These are phyloP conservation scores for Ceraceosorus bombacis DNA, from an alignment of 1,284 basidiomycete genomes.

Conservation along the genomic window DNA sequence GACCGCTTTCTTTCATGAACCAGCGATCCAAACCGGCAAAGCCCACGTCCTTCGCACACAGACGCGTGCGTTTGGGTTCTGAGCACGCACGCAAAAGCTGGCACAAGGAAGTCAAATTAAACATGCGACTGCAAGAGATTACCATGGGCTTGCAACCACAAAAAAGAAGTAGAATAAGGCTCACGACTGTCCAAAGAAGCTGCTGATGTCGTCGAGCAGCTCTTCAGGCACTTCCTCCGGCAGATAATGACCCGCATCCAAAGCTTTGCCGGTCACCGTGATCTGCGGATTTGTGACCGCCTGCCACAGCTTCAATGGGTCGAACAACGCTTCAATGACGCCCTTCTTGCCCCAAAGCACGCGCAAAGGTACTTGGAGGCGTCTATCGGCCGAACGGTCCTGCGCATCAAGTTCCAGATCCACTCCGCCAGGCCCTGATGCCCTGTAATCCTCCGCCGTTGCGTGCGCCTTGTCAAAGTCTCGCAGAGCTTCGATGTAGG, in stretches of 20 bases:
- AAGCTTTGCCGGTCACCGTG: conserved; percentile 30
- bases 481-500: not conserved
- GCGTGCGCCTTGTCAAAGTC: conserved; percentile 10
- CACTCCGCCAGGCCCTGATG: conserved; percentile 42
- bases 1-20: too few species aligned
- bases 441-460: conserved; percentile 50
- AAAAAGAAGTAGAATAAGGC: too few species aligned
- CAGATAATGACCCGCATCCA: conserved; percentile 50
- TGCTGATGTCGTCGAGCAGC: not conserved
- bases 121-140: too few species aligned
- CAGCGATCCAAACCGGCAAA: too few species aligned
- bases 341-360: conserved; percentile 49
- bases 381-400: conserved; percentile 33
- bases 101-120: too few species aligned
- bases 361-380: conserved; percentile 31
- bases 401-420: conserved; percentile 47
- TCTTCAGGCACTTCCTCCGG: conserved; percentile 20
- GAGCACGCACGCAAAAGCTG: too few species aligned
- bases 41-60: too few species aligned
- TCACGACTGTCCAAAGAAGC: not conserved
- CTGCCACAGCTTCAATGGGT: conserved; percentile 40
- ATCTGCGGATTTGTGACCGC: conserved; percentile 16
- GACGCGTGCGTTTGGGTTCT: too few species aligned
- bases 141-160: too few species aligned
- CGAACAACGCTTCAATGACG: conserved; percentile 40